Evolutionary conservation across 495 filamentous ascomycete genomes (phyloP), one percentile per base, ranked within the genome.

Genomic region (Aspergillus mulundensis): DNA sequence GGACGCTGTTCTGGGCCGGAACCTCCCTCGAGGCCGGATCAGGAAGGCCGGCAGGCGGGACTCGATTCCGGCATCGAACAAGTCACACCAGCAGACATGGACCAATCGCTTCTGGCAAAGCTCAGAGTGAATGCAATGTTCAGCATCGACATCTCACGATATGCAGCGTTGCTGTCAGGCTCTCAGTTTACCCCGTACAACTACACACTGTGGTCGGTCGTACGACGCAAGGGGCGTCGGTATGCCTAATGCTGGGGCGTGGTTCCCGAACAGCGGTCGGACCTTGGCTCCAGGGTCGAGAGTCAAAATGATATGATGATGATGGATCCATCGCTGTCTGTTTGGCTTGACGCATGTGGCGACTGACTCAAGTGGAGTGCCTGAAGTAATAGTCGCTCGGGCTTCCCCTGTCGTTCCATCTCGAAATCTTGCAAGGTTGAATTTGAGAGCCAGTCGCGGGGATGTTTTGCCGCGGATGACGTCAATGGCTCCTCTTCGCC

Each of bases 381-480:
- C 21, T 53, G 32, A 20, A 30, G 39, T 30, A n/a, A 21, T 25
- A 34, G 46, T 16, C 28, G 28, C 25, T 49, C 46, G 25, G 46
- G 16, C 15, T 34, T 49, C 32, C 12, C 32, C 32, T 36, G 32
- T 36, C 32, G 32, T 36, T 15, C 32, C 32, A 36, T 36, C 32
- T 36, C 12, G 12, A 32, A 25, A 48, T 48, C n/a, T 30, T 19
- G 24, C 45, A 30, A 24, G 19, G 20, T 46, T 25, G 14, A 7
- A 7, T 5, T 46, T 25, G 24, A 36, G 8, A 28, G 25, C 25
- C 25, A n/a, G 25, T 32, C 25, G 45, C 28, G 46, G 46, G 36
- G 19, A 36, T 36, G 20, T 16, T 15, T 39, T 46, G 49, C 59
- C 53, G 58, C 16, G n/a, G 20, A 53, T 61, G 59, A 61, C 59